Evolutionary conservation across 495 filamentous ascomycete species (phyloP).

Genomic region (Parachaetomium inaequale): DNA sequence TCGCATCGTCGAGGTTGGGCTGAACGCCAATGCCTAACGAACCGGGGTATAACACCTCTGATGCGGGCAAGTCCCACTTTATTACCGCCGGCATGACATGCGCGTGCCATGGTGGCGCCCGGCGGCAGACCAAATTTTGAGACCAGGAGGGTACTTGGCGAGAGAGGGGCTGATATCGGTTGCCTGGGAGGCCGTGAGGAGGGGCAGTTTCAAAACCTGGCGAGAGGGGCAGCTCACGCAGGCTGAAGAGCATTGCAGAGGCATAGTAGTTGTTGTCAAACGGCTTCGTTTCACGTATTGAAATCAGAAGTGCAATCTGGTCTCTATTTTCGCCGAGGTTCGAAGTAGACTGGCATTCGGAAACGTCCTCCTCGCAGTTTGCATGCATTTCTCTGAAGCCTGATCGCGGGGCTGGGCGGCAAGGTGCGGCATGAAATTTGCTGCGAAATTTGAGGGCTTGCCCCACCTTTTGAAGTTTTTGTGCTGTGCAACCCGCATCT

Average conservation of each 20-base stretch:
- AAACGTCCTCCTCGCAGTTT: neutral
- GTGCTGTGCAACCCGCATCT: constrained; percentile 22
- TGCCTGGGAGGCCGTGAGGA: constrained; percentile 12
- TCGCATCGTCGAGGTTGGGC: constrained; percentile 26
- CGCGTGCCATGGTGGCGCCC: neutral
- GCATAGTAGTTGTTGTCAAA: neutral
- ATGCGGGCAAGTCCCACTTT: constrained; percentile 13
- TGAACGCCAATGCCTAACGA: constrained; percentile 26
- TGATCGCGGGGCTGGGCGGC: constrained; percentile 23
- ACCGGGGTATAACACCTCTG: neutral
- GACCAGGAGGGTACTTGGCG: constrained; percentile 11
- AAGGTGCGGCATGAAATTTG: constrained; percentile 26
- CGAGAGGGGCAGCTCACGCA: neutral
- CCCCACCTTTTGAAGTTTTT: constrained; percentile 30
- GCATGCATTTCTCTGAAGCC: constrained; percentile 11
- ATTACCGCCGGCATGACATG: constrained; percentile 10
- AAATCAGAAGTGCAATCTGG: too few species aligned
- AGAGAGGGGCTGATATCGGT: constrained; percentile 16
- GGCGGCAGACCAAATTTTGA: neutral
- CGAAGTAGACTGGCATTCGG: neutral
- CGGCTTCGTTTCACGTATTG: too few species aligned
- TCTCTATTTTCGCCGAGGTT: too few species aligned
- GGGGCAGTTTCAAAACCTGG: constrained; percentile 15
- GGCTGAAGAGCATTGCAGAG: neutral
- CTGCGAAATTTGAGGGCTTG: constrained; percentile 27